Percentiles rank a stretch among this genome's conserved stretches.
phyloP scores from a whole-genome alignment of 495 filamentous ascomycete species.

The Cairneyella variabilis region DNA sequence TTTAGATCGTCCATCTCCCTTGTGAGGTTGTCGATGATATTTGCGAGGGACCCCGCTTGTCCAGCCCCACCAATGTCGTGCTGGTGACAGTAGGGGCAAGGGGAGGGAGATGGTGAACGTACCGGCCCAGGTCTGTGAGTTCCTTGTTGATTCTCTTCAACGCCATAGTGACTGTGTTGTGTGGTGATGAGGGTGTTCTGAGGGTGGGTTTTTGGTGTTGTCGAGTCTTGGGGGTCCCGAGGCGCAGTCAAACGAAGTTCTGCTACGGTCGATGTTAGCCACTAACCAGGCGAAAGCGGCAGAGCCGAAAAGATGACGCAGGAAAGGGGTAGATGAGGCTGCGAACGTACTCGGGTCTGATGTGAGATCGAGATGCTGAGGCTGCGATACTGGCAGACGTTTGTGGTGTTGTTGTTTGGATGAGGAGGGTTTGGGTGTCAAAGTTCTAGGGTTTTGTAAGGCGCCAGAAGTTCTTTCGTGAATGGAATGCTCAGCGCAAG shows the following conservation, averaged over 20 bases:
- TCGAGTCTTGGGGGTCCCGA: conserved; percentile 20
- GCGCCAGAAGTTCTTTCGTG: too few species aligned
- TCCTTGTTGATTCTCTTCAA: conserved; percentile 99
- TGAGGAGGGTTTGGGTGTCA: conserved; percentile 7
- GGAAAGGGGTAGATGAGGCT: not conserved
- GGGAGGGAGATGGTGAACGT: conserved; percentile 37
- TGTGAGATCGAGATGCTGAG: conserved; percentile 1
- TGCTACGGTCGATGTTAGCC: conserved; percentile 21
- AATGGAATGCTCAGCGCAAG: too few species aligned
- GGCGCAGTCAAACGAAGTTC: conserved; percentile 18
- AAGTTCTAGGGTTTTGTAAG: too few species aligned
- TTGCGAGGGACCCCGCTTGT: conserved; percentile 24
- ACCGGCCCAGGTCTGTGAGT: conserved; percentile 98
- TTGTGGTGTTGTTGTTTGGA: conserved; percentile 14
- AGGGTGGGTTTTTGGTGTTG: conserved; percentile 4
- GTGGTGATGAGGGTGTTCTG: conserved; percentile 18
- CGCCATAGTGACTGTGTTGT: conserved; percentile 66
- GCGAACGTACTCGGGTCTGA: conserved; percentile 13
- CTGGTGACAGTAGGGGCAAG: conserved; percentile 13
- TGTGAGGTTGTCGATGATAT: conserved; percentile 23
- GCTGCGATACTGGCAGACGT: too few species aligned
- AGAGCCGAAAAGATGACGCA: conserved; percentile 8
- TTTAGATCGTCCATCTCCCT: not conserved
- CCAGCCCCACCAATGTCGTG: conserved; percentile 22
- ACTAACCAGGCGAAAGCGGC: conserved; percentile 19